Conservation (phyloP, 108 stramenopile genomes). For the Chaetoceros muelleri region DNA sequence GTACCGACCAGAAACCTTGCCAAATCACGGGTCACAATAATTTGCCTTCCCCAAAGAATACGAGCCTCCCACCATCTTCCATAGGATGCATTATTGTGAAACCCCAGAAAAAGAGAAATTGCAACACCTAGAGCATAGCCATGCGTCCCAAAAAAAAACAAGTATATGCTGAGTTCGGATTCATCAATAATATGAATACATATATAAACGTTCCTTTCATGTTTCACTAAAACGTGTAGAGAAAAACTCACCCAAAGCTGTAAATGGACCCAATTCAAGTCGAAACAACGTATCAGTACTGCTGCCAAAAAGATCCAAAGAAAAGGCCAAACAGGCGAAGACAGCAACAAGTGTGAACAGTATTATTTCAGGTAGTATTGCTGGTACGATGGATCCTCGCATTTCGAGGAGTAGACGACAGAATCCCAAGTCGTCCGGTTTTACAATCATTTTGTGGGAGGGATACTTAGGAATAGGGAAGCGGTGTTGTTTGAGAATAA, state of each 20-base stretch:
- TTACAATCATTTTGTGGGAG: conserved; percentile 1
- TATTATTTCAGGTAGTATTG: conserved; percentile 7
- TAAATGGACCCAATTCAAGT: conserved; percentile 6
- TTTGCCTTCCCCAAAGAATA: conserved; percentile 10
- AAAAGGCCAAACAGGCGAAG: not conserved
- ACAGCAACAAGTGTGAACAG: conserved; percentile 1
- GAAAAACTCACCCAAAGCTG: no score
- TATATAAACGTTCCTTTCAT: no score
- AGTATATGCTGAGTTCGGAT: no score
- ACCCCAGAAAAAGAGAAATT: conserved; percentile 12
- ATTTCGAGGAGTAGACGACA: not conserved
- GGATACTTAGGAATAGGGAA: no score
- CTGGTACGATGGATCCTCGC: conserved; percentile 5
- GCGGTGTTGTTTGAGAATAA: no score
- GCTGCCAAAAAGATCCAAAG: conserved; percentile 4
- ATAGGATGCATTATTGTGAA: conserved; percentile 16
- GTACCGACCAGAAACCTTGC: conserved; percentile 2
- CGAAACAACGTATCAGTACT: not conserved
- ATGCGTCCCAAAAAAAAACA: no score
- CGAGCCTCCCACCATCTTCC: conserved; percentile 15
- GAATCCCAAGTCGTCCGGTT: not conserved
- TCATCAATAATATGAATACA: no score
- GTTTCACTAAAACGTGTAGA: no score
- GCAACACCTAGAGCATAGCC: conserved; percentile 11
- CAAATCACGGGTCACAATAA: conserved; percentile 6